Evolutionary conservation across 1,284 basidiomycete species (phyloP).

Genomic region (Sporisorium graminicola): DNA sequence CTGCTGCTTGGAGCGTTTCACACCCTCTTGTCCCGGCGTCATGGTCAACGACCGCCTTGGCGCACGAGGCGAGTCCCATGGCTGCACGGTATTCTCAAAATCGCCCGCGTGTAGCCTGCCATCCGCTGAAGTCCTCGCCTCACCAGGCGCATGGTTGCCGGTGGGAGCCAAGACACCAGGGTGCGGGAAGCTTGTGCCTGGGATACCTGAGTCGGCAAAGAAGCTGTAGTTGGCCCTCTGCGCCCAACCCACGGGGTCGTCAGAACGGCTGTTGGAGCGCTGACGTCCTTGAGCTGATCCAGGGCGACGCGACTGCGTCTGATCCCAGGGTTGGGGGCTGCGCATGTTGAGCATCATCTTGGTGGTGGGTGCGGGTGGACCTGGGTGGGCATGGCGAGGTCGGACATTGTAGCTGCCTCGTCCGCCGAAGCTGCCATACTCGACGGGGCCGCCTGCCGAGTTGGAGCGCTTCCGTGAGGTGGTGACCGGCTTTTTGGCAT

Average conservation of each 20-base stretch:
- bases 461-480: conserved; percentile 29
- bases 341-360: conserved; percentile 18
- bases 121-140: conserved; percentile 11
- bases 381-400: conserved; percentile 42
- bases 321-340: conserved; percentile 19
- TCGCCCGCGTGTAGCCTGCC: neutral
- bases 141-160: neutral
- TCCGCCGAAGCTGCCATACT: conserved; percentile 16
- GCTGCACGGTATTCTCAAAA: conserved; percentile 35
- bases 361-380: conserved; percentile 15
- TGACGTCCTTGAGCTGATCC: conserved; percentile 7
- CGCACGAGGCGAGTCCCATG: conserved; percentile 35
- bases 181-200: conserved; percentile 43
- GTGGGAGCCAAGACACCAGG: conserved; percentile 16
- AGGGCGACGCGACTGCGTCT: conserved; percentile 1
- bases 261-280: conserved; percentile 30
- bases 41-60: conserved; percentile 18
- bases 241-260: conserved; percentile 21
- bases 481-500: neutral
- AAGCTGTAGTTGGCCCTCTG: conserved; percentile 14
- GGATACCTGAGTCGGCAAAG: conserved; percentile 31
- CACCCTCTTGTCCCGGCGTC: neutral
- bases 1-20: neutral
- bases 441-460: conserved; percentile 24
- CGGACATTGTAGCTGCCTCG: conserved; percentile 25